Evolutionary conservation across 2,329 filamentous ascomycete species (phyloP), one percentile per base, ranked within the genome.

Genomic region (Domatiomyces globalis): DNA sequence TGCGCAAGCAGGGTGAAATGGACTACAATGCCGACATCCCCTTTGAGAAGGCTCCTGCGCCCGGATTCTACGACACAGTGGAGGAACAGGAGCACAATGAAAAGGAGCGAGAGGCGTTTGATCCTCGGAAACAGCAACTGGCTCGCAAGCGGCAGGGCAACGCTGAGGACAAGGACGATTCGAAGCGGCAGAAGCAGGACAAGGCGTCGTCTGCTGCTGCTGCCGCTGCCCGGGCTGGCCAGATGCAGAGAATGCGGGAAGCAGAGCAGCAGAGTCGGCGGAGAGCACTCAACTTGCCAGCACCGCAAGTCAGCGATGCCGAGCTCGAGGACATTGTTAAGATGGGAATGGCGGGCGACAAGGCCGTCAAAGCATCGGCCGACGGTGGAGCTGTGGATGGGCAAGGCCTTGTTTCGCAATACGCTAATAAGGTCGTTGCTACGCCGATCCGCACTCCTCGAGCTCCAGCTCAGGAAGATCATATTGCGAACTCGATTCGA

Each of bases 11-110:
- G 73, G 92, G 92, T 0, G 84, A 96, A 72, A 98, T 98, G 87
- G 92, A 98, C 69, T 98, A 98, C 73, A 98, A 98, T 68, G 92
- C 92, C 61, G 92, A 98, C 62, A 94, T 98, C 58, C 92, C 92
- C 0, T 96, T 98, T 59, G 92, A 98, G 67, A 95, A 92, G 69
- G 85, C 86, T 57, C 83, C 92, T 0, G 84, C 85, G 0, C 73
- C 82, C 19, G 92, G 92, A 10, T 98, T 98, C 66, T 95, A 90
- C 70, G 90, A 98, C 65, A 98, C 92, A 0, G 74, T 74, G 2
- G 88, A 95, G 12, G 92, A 98, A 65, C 73, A 85, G 58, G 70
- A 73, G 4, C 76, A 75, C 58, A 98, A 98, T 66, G 90, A 98
- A 67, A 78, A 78, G 53, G 83, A 94, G 65, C 80, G 87, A 48